phyloP scores from a whole-genome alignment of 179 eudicot genomes.

The Sideroxylon spinosum region DNA sequence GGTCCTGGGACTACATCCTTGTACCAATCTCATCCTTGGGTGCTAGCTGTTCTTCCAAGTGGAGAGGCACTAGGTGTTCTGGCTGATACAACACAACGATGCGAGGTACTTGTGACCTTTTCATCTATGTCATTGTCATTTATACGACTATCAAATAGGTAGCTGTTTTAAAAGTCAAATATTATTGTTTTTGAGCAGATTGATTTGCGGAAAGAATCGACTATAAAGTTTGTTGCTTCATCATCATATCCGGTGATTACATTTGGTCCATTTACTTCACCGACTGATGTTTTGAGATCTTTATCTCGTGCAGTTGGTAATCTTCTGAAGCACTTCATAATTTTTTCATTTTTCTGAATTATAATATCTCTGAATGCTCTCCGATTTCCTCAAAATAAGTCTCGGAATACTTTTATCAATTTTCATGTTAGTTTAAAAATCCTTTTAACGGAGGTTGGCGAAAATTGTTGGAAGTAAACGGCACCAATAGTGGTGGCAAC shows the following conservation, averaged over 20 bases:
- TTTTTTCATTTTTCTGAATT: background rate
- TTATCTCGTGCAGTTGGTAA: conserved; percentile 85
- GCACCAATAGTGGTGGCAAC: too few species aligned
- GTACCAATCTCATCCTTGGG: conserved; percentile 98
- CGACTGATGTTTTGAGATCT: conserved; percentile 67
- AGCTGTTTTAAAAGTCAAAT: background rate
- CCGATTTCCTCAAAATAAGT: too few species aligned
- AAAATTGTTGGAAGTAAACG: too few species aligned
- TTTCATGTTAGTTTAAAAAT: background rate
- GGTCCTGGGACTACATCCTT: conserved; percentile 83
- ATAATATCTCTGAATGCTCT: background rate
- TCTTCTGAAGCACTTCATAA: conserved; percentile 9
- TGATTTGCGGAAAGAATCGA: conserved; percentile 71
- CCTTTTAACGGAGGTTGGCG: too few species aligned
- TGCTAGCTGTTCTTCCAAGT: conserved; percentile 73
- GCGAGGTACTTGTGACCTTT: conserved; percentile 57
- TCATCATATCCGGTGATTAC: conserved; percentile 70
- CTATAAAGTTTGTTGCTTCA: conserved; percentile 52
- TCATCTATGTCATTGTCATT: background rate
- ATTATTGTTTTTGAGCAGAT: conserved; percentile 45
- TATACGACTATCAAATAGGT: background rate
- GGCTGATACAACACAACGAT: conserved; percentile 88
- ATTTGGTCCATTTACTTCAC: conserved; percentile 89
- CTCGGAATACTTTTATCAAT: background rate
- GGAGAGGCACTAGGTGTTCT: conserved; percentile 91